phyloP scores from a whole-genome alignment of 805 yeast genomes.

The Saccharomycopsis lassenensis region DNA sequence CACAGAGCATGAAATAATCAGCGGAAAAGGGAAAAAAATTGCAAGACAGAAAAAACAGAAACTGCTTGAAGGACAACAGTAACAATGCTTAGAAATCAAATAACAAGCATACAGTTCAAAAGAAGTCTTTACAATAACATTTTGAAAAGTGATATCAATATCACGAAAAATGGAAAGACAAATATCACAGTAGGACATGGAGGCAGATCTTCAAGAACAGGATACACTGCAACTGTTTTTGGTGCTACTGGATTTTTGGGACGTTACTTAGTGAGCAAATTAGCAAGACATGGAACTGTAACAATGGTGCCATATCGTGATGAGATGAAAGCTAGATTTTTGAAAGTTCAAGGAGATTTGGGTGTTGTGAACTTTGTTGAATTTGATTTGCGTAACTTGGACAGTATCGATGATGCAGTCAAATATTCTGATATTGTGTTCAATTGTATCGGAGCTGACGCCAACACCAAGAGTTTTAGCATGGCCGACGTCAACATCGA shows the following conservation, averaged over 20 bases:
- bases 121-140: constrained; percentile 25
- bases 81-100: too few species aligned
- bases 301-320: constrained; percentile 75
- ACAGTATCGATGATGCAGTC: constrained; percentile 66
- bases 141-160: constrained; percentile 48
- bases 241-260: constrained; percentile 79
- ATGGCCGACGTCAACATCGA: constrained; percentile 81
- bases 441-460: constrained; percentile 70
- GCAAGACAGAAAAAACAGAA: too few species aligned
- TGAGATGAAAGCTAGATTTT: constrained; percentile 63
- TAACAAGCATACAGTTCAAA: too few species aligned
- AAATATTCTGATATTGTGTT: constrained; percentile 74
- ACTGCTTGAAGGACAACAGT: too few species aligned
- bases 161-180: constrained; percentile 69
- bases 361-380: constrained; percentile 82
- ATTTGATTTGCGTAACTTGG: constrained; percentile 67
- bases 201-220: constrained; percentile 78
- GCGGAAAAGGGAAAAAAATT: too few species aligned
- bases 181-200: constrained; percentile 63
- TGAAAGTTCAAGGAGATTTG: constrained; percentile 75
- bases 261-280: constrained; percentile 53
- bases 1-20: too few species aligned
- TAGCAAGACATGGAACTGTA: constrained; percentile 74
- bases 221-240: constrained; percentile 80
- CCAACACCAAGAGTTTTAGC: constrained; percentile 65